Base-by-base conservation (phyloP, 768 basidiomycete genomes). In the Krasilnikovozyma curviuscula region DNA sequence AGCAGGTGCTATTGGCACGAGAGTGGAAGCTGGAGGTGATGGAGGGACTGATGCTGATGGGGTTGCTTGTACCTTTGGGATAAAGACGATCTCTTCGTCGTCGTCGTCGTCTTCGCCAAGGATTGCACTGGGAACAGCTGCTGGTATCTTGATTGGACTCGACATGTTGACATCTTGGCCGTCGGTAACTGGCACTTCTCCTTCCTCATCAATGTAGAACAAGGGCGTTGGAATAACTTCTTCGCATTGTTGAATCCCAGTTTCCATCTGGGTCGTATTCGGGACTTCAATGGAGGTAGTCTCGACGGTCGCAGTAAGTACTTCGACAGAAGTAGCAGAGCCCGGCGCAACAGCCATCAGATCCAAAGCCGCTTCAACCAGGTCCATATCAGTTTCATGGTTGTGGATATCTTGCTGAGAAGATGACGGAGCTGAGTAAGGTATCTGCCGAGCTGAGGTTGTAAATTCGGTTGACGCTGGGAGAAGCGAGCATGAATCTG, bases 21-120 rank as follows among this genome's bases (percentile, higher is more conserved):
- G n/a, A n/a, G n/a, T n/a, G n/a, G n/a, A n/a, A n/a, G n/a, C n/a
- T n/a, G n/a, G n/a, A n/a, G n/a, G n/a, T n/a, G n/a, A n/a, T n/a
- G n/a, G n/a, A n/a, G n/a, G n/a, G n/a, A n/a, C n/a, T n/a, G n/a
- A n/a, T n/a, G n/a, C n/a, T n/a, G n/a, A n/a, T n/a, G n/a, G n/a
- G n/a, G n/a, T n/a, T n/a, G n/a, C n/a, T n/a, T n/a, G n/a, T n/a
- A n/a, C n/a, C n/a, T n/a, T n/a, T n/a, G 50, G 50, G 3, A 31
- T 30, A 28, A 30, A 52, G 25, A 46, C 50, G 19, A 52, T 52
- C 18, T 46, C 34, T 18, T 46, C 45, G 27, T 47, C 50, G 16
- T 46, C 45, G 9, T 40, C 40, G 2, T 42, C 39, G 16, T 24
- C 48, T 12, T 35, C 38, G 32, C 49, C 49, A 24, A 50, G 42